Evolutionary conservation across 805 yeast species (phyloP), one percentile per base, ranked within the genome.

Genomic region (Starmerella powellii): DNA sequence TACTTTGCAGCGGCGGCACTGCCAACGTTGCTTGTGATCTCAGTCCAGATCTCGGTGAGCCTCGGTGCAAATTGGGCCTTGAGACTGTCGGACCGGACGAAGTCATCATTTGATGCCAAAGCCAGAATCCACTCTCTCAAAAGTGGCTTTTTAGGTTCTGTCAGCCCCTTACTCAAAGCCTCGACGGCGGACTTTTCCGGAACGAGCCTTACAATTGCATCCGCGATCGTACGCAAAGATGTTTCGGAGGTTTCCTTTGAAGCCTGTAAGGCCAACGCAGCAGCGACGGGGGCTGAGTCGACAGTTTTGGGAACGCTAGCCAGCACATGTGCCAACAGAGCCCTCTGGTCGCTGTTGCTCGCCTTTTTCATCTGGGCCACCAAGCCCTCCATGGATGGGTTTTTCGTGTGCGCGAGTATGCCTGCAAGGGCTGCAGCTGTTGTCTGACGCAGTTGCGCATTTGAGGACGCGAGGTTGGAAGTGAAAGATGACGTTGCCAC

Each of bases 221-320:
- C 57, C 6, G 79, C 63, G 44, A 76, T 63, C 3, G 66, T 62
- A 2, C 63, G 45, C 31, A 86, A 64, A 0, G 82, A 73, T 1
- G 49, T 15, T 55, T 88, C 97, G 52, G 85, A 83, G 35, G 76
- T 73, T 53, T 88, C 97, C 51, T 82, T 86, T 0, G 72, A 40
- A 3, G 80, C 64, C n/a, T 76, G 61, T 2, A 79, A 67, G 1
- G 68, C 48, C 28, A 84, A 55, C 0, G 62, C 66, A 1, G 61
- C 54, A 2, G 72, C 57, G 3, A 79, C 60, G 3, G 31, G 19
- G 6, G 19, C 17, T 5, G 30, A n/a, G 2, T 16, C 27, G 12
- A 19, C 20, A 2, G 29, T 17, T 6, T 27, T 20, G 1, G 46
- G 48, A 1, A 55, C 47, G n/a, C 52, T 43, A 1, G 56, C 40